Base-by-base conservation (phyloP, 345 rosid species). In the Populus nigra region DNA sequence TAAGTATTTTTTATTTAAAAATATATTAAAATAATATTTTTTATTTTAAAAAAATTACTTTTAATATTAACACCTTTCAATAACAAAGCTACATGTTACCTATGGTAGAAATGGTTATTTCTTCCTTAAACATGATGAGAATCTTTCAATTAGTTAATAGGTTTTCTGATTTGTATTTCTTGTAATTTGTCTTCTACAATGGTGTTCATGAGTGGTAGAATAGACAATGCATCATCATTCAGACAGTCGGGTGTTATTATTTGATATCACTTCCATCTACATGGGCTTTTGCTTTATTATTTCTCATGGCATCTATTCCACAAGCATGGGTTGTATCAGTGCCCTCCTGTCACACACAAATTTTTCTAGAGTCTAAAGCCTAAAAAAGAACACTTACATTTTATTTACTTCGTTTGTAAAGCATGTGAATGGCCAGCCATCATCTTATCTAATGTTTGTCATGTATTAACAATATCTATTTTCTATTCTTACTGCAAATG, bases 111-210 rank as follows among this genome's bases (percentile, higher is more conserved):
- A 33, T 33, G 5, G 35, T 33, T 12, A 1, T 4, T 12, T 53
- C 16, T 13, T 5, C n/a, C 13, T 20, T 2, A 4, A 6, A 18
- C 27, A 23, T 22, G 23, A 17, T 6, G 53, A 20, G 68, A 74
- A 62, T 74, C 70, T 43, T 74, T 74, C 29, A 7, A 12, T 25
- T 20, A 59, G 23, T 43, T 74, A 10, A 27, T 43, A 2, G 47
- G 47, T 8, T 2, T 65, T 7, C 13, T 25, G 3, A 36, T 47
- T 20, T 65, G 27, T 31, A 1, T 13, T 65, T 65, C 5, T 1
- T 35, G 38, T 50, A 8, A 23, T 6, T 76, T 69, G 73, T 76
- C 73, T 27, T 25, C 20, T 76, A 65, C 69, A 65, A 18, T 11
- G 20, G 22, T 13, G 47, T 10, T 43, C 47, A 11, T 10, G 4